Base-by-base conservation (phyloP, 2,329 filamentous ascomycete genomes). In the Botrytis porri region DNA sequence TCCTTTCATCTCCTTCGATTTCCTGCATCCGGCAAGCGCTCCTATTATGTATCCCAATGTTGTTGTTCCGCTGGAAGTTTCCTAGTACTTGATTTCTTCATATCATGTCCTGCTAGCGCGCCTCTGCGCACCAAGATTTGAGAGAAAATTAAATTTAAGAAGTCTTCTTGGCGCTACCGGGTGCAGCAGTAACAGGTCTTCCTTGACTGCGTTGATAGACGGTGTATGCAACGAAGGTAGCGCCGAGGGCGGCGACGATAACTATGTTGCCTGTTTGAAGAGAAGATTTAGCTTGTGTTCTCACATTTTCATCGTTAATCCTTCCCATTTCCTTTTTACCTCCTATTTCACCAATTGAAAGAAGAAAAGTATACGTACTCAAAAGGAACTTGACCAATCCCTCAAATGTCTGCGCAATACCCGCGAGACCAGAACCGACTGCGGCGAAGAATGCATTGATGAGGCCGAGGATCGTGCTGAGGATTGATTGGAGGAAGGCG, bases 341-440 rank as follows among this genome's bases (percentile, higher is more conserved):
- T 69, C 8, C 9, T 5, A 43, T 54, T n/a, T 5, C 16, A 54
- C 25, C 25, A n/a, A n/a, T 16, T 16, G 25, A 16, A 51, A n/a
- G 22, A 54, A 54, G 12, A n/a, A 7, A 16, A n/a, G 25, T n/a
- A n/a, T n/a, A 77, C 78, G 73, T 75, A 80, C 79, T 76, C 43
- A 80, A 61, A 8, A 80, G n/a, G 72, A 80, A 80, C 69, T 78
- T 79, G 22, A 79, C 14, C 37, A 80, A 60, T 5, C 76, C 79
- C 61, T 79, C 77, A 61, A 79, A 79, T 1, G 78, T 79, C 39
- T 80, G 77, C 22, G 75, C 77, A 10, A 80, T 37, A 9, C 78
- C 77, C 25, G 75, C 74, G 32, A 78, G 71, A n/a, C 75, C 74
- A 3, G 77, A 77, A 45, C 77, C 76, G 18, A 78, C n/a, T 2